phyloP scores from a whole-genome alignment of 116 monocot genomes.

The Dioscorea cayenensis region DNA sequence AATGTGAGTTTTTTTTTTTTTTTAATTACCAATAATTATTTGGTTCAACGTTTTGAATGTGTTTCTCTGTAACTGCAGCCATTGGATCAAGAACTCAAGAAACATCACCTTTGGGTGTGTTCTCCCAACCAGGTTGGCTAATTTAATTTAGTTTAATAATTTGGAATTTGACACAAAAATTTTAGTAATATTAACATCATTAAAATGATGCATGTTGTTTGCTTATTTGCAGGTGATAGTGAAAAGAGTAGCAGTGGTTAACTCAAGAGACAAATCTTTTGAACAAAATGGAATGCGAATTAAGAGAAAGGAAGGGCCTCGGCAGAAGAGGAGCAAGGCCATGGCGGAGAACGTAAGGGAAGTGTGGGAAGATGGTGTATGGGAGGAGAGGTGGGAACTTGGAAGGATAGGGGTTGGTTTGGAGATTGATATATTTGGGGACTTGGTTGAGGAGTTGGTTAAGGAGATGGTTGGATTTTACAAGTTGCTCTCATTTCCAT shows the following conservation, averaged over 20 bases:
- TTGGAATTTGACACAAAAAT: no score
- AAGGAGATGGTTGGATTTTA: slow-evolving; percentile 35
- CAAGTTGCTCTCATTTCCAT: slow-evolving; percentile 4
- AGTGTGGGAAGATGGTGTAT: slow-evolving; percentile 38
- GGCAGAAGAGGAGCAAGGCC: slow-evolving; percentile 18
- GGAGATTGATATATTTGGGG: slow-evolving; percentile 41
- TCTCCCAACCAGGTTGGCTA: no score
- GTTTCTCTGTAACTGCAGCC: no score
- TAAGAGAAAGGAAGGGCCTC: neutral
- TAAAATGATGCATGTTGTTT: neutral
- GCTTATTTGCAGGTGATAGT: slow-evolving; percentile 2
- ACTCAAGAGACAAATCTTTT: neutral
- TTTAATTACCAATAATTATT: neutral
- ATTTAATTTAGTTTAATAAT: no score
- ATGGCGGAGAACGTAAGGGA: slow-evolving; percentile 49
- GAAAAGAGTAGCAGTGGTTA: slow-evolving; percentile 8
- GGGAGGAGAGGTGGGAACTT: slow-evolving; percentile 40
- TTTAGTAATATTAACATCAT: neutral
- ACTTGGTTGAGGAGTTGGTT: slow-evolving; percentile 53
- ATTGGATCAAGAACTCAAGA: no score
- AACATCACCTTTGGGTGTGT: no score
- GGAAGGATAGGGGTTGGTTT: slow-evolving; percentile 40
- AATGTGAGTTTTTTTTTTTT: neutral
- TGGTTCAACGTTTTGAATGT: neutral
- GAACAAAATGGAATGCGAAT: neutral